phyloP scores from a whole-genome alignment of 345 rosid species.

The Hevea brasiliensis region DNA sequence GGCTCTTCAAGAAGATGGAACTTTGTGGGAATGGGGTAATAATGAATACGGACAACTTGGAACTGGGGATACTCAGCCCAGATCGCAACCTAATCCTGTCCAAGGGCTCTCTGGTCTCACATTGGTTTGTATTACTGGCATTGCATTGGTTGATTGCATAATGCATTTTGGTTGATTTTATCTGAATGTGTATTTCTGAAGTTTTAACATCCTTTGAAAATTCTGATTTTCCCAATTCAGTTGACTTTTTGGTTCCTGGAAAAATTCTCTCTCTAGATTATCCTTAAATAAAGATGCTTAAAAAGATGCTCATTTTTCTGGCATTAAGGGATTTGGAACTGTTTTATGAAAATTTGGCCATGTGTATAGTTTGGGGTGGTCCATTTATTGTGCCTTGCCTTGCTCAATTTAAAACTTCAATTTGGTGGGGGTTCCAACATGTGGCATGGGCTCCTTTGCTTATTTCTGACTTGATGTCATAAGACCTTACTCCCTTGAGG shows the following conservation, averaged over 20 bases:
- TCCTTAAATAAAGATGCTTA: neutral
- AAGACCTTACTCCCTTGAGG: neutral
- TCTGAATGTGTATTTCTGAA: neutral
- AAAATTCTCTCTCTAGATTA: neutral
- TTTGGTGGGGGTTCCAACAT: neutral
- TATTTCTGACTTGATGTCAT: neutral
- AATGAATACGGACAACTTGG: conserved; percentile 99
- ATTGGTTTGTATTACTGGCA: conserved; percentile 73
- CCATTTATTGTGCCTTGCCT: neutral
- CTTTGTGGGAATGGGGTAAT: conserved; percentile 98
- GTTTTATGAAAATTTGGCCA: neutral
- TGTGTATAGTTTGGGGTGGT: neutral
- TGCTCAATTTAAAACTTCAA: neutral
- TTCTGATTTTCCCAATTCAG: neutral
- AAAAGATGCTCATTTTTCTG: neutral
- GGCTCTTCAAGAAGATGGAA: conserved; percentile 93
- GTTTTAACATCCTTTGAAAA: neutral
- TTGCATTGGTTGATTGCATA: neutral
- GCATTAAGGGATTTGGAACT: neutral
- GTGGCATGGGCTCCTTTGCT: neutral
- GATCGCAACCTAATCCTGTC: conserved; percentile 91
- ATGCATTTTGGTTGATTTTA: neutral
- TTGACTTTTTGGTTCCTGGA: neutral
- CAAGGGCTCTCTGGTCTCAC: conserved; percentile 80
- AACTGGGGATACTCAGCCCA: conserved; percentile 98